These are phyloP conservation scores for Apiotrichum laibachii DNA, from an alignment of 1,284 basidiomycete species.

Conservation along the genomic window DNA sequence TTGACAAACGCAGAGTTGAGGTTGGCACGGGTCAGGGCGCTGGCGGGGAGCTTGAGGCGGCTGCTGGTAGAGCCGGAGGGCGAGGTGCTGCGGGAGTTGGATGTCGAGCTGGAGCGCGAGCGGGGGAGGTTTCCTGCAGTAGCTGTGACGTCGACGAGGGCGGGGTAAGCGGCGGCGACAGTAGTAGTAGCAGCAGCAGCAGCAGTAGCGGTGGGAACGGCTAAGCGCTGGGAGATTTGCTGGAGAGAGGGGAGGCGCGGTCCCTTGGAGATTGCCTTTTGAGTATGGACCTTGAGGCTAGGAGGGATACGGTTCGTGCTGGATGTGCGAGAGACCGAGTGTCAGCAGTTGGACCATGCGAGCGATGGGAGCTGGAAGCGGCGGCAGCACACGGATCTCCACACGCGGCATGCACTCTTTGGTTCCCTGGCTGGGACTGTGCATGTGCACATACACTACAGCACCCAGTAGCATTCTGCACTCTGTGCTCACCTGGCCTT, in stretches of 20 bases:
- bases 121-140: constrained; percentile 47
- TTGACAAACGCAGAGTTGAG: constrained; percentile 4
- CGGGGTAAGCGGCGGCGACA: neutral
- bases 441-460: no score
- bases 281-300: neutral
- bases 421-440: no score
- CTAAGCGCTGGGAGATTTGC: constrained; percentile 34
- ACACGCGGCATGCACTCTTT: no score
- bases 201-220: constrained; percentile 11
- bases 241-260: constrained; percentile 33
- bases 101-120: constrained; percentile 40
- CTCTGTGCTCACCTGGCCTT: no score
- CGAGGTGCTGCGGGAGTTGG: constrained; percentile 24
- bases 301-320: neutral
- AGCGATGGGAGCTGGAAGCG: no score
- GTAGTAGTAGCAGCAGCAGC: constrained; percentile 8
- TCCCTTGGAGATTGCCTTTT: constrained; percentile 14
- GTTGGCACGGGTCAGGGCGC: constrained; percentile 57
- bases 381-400: no score
- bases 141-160: constrained; percentile 50
- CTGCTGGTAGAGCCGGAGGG: constrained; percentile 43
- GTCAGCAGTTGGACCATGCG: no score
- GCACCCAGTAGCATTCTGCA: no score
- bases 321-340: neutral
- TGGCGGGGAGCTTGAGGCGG: constrained; percentile 61